Conservation (phyloP, 108 stramenopile genomes). For the Chaetoceros tenuissimus region DNA sequence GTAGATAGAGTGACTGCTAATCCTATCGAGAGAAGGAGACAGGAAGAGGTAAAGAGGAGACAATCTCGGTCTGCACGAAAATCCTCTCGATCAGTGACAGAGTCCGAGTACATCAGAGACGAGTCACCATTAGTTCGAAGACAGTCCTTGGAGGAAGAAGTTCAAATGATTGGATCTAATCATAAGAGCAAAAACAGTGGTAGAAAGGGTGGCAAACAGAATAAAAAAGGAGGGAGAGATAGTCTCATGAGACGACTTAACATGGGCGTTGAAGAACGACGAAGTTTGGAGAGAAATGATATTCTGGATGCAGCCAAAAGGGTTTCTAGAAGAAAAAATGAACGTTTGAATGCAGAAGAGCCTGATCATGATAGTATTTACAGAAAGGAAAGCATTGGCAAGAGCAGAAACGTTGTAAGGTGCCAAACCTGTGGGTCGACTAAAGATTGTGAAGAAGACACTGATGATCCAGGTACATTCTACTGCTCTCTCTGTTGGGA, state of each 20-base stretch:
- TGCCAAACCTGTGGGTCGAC: slow-evolving; percentile 36
- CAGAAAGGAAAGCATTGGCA: background rate
- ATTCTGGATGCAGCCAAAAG: slow-evolving; percentile 2
- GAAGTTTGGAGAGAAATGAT: background rate
- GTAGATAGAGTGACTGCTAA: slow-evolving; percentile 36
- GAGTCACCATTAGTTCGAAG: background rate
- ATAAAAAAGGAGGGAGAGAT: slow-evolving; percentile 3
- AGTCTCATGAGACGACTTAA: background rate
- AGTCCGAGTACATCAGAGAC: slow-evolving; percentile 7
- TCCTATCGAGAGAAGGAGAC: slow-evolving; percentile 24
- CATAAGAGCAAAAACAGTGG: slow-evolving; percentile 4
- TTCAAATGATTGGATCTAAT: background rate
- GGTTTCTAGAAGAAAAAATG: background rate
- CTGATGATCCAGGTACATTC: slow-evolving; percentile 35
- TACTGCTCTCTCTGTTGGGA: slow-evolving; percentile 52
- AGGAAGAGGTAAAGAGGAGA: slow-evolving; percentile 19
- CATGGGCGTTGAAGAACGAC: background rate
- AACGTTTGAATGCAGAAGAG: background rate
- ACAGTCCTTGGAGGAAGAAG: background rate
- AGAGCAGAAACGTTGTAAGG: slow-evolving; percentile 5
- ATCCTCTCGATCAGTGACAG: slow-evolving; percentile 8
- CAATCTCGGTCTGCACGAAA: slow-evolving; percentile 7
- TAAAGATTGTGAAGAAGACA: slow-evolving; percentile 39
- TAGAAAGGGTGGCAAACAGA: too few species aligned
- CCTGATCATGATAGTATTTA: background rate